Evolutionary conservation across 352 stramenopile species (phyloP), one percentile per base, ranked within the genome.

Genomic region (Lagenidium giganteum): DNA sequence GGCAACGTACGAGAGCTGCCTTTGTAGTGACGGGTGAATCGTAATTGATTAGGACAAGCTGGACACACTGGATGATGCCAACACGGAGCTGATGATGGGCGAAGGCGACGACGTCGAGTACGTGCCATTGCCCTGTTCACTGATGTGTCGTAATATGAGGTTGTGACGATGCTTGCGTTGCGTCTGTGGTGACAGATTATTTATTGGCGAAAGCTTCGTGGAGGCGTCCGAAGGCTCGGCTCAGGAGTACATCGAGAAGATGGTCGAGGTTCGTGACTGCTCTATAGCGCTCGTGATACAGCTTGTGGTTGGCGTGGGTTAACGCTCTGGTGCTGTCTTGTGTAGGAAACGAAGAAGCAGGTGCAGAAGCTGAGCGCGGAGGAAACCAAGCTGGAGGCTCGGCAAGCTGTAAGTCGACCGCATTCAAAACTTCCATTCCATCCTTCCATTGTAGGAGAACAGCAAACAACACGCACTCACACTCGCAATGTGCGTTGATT

Each of bases 51-150:
- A 96, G 84, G 95, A 97, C 75, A 87, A 94, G 32, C 54, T 98
- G 29, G 95, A 99, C 63, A 94, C 93, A 47, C 65, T 98, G 39
- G 94, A 98, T 54, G 95, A 99, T 67, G 95, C 95, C 33, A 96
- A 86, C 37, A 97, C 95, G 47, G 96, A 99, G 79, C 79, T 99
- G 28, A 98, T 98, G 94, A 98, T 98, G 90, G 80, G 77, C 41
- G 81, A 93, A 37, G 83, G 81, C 53, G 81, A 90, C 53, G 75
- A 85, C 38, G 80, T 93, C 34, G 65, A 85, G 76, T 89, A 42
- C 35, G 71, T 67, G 17, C 7, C 13, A 9, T 18, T 7, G n/a
- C 8, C 11, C 42, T 11, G 11, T 32, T 18, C 8, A 17, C 21
- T 30, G 2, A 17, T 17, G 29, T 20, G 29, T 37, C n/a, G n/a